Conservation (phyloP, 257 asterid species). For the Penstemon davidsonii region DNA sequence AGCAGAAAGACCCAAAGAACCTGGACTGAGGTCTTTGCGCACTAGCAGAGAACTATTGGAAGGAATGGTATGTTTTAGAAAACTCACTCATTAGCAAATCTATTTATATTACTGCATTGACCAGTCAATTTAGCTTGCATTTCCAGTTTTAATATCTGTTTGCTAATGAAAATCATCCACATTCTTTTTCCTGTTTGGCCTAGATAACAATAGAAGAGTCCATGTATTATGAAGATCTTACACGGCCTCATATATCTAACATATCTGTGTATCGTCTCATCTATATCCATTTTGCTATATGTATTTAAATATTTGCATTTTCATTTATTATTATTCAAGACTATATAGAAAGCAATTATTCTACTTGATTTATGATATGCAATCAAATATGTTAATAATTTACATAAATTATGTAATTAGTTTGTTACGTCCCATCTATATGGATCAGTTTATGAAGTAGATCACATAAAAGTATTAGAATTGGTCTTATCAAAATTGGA, state of each 20-base stretch:
- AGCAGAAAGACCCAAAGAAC: constrained; percentile 75
- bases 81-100: constrained; percentile 9
- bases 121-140: constrained; percentile 15
- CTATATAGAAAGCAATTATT: no score
- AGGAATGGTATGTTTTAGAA: constrained; percentile 72
- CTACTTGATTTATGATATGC: no score
- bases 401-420: no score
- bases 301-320: no score
- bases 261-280: constrained; percentile 3
- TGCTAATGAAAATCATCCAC: background rate
- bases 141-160: constrained; percentile 1
- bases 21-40: constrained; percentile 82
- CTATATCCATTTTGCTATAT: no score
- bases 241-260: background rate
- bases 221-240: background rate
- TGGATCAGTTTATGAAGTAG: no score
- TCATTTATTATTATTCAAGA: no score
- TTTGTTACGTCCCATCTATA: no score
- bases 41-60: constrained; percentile 79
- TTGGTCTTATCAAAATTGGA: no score
- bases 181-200: no score
- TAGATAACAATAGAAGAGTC: background rate
- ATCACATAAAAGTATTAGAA: no score
- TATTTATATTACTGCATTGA: constrained; percentile 4
- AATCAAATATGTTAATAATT: no score